Percentiles rank a stretch among this genome's conserved stretches.
Conservation (phyloP, 2,329 filamentous ascomycete genomes). For the Colletotrichum abscissum region DNA sequence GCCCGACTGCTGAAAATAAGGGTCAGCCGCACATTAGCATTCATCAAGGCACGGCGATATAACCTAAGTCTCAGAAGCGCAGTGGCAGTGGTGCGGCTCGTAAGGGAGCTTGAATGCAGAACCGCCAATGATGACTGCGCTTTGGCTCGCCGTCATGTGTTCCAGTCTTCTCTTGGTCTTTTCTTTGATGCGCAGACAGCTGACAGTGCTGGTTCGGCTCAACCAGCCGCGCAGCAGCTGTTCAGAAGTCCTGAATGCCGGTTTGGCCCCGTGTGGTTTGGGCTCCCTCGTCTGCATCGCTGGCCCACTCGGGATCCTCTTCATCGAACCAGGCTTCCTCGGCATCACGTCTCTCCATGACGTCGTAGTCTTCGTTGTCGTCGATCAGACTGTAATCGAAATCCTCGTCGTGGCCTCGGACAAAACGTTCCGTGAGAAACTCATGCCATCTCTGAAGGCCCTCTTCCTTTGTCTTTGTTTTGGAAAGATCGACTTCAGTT, state of each 20-base stretch:
- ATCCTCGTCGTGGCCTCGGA: conserved; percentile 79
- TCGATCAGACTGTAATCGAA: conserved; percentile 83
- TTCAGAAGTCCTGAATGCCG: conserved; percentile 77
- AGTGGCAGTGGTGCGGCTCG: not conserved
- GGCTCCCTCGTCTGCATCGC: conserved; percentile 51
- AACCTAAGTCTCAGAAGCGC: not conserved
- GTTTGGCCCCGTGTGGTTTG: conserved; percentile 65
- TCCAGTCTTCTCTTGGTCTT: not conserved
- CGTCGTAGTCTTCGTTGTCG: conserved; percentile 77
- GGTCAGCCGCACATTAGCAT: not conserved
- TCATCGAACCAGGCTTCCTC: conserved; percentile 85
- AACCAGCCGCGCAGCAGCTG: not conserved
- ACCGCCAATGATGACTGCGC: not conserved
- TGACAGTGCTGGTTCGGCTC: too few relatives aligned
- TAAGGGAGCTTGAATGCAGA: not conserved
- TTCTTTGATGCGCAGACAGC: not conserved
- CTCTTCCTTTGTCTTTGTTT: conserved; percentile 69
- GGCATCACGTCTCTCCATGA: conserved; percentile 65
- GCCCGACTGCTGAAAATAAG: too few relatives aligned
- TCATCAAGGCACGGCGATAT: not conserved
- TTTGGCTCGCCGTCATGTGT: not conserved
- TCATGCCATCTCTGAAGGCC: conserved; percentile 76
- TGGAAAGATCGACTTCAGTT: conserved; percentile 45
- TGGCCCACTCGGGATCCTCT: conserved; percentile 77
- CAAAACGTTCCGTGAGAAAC: conserved; percentile 79